Evolutionary conservation across 257 asterid species (phyloP).

Genomic region (Penstemon newberryi): DNA sequence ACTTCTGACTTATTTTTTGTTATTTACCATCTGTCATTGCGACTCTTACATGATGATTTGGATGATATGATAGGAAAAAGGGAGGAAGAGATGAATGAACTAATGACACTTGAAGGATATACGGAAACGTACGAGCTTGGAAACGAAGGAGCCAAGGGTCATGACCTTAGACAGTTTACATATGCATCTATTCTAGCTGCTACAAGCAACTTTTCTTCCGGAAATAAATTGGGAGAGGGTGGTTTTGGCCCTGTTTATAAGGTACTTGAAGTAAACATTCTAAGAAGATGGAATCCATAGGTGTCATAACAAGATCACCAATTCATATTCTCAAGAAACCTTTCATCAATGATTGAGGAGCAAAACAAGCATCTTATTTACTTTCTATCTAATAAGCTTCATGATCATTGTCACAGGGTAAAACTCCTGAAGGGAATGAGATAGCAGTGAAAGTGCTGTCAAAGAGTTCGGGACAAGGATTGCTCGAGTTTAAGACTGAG

Average conservation of each 20-base stretch:
- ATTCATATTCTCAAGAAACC: no score
- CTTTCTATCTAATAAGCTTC: background rate
- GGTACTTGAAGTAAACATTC: slow-evolving; percentile 25
- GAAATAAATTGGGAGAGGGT: slow-evolving; percentile 58
- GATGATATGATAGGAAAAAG: slow-evolving; percentile 31
- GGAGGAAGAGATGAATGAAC: slow-evolving; percentile 34
- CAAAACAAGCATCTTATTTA: background rate
- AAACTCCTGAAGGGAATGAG: slow-evolving; percentile 47
- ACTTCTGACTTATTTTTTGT: background rate
- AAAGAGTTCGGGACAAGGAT: slow-evolving; percentile 55
- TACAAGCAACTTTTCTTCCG: slow-evolving; percentile 45
- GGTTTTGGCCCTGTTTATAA: slow-evolving; percentile 69
- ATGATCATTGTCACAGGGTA: slow-evolving; percentile 38
- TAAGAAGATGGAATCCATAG: no score
- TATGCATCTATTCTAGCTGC: slow-evolving; percentile 48
- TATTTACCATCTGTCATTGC: no score
- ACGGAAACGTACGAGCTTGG: slow-evolving; percentile 30
- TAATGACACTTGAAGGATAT: slow-evolving; percentile 43
- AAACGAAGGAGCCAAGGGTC: slow-evolving; percentile 37
- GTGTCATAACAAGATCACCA: no score
- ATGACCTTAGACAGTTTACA: slow-evolving; percentile 46
- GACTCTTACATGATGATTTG: slow-evolving; percentile 2
- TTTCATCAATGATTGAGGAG: no score
- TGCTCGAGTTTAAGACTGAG: slow-evolving; percentile 62
- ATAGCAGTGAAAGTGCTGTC: slow-evolving; percentile 68